Percentiles rank a stretch among this genome's conserved stretches.
These are phyloP conservation scores for Phytophthora sansomeana DNA, from an alignment of 352 stramenopile genomes.

Conservation along the genomic window DNA sequence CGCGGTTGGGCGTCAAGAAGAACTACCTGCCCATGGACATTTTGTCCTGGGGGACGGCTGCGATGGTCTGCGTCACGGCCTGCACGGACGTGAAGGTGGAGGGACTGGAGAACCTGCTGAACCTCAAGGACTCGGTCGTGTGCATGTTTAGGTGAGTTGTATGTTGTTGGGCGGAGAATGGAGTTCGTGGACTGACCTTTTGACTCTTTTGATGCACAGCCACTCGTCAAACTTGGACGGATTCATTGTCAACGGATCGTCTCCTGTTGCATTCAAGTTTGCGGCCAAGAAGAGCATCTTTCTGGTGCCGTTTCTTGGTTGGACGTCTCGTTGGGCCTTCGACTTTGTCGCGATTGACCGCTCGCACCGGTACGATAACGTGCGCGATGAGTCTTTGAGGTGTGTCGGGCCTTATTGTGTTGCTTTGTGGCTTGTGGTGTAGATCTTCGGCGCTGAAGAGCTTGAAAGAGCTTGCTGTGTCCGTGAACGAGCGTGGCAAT, in stretches of 20 bases:
- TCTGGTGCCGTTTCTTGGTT: constrained; percentile 80
- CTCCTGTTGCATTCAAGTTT: constrained; percentile 81
- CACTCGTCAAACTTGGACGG: constrained; percentile 87
- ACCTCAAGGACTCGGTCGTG: constrained; percentile 73
- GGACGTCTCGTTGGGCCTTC: constrained; percentile 77
- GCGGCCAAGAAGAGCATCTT: constrained; percentile 89
- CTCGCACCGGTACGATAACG: constrained; percentile 56
- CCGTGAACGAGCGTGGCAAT: constrained; percentile 75
- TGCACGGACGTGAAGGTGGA: constrained; percentile 61
- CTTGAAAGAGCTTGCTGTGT: constrained; percentile 70
- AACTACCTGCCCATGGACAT: constrained; percentile 86
- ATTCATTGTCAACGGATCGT: constrained; percentile 82
- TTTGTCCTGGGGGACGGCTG: constrained; percentile 59
- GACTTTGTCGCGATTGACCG: constrained; percentile 86
- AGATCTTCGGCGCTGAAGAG: constrained; percentile 72
- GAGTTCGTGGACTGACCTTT: not conserved
- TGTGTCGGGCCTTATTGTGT: constrained; percentile 11
- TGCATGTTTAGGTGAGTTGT: constrained; percentile 83
- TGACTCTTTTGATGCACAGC: constrained; percentile 24
- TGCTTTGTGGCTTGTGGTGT: not conserved
- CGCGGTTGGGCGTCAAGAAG: constrained; percentile 66
- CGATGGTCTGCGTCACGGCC: constrained; percentile 61
- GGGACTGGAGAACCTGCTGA: constrained; percentile 55
- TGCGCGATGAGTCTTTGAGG: not conserved
- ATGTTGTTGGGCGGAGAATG: not conserved